Evolutionary conservation across 495 filamentous ascomycete species (phyloP).

Genomic region (Aspergillus asperescens): DNA sequence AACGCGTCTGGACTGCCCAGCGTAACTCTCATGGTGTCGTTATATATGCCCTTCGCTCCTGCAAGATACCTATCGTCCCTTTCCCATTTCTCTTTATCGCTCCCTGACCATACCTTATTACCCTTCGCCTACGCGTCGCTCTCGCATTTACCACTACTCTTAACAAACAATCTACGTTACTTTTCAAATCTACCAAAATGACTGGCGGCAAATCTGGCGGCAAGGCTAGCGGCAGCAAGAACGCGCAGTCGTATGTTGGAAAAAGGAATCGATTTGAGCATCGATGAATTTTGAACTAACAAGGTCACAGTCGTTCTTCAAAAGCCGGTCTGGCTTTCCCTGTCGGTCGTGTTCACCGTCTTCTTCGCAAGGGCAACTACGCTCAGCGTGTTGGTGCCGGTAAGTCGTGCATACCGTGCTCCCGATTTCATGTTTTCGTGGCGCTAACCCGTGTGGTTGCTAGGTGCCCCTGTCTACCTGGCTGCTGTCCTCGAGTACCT

Average conservation of each 20-base stretch:
- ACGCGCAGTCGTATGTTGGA: slow-evolving; percentile 82
- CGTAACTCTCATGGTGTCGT: slow-evolving; percentile 42
- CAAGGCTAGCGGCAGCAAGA: slow-evolving; percentile 97
- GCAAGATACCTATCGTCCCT: slow-evolving; percentile 28
- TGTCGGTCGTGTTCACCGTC: slow-evolving; percentile 99
- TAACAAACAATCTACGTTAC: not conserved
- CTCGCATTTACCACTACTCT: not conserved
- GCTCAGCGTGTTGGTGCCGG: slow-evolving; percentile 99
- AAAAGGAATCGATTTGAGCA: slow-evolving; percentile 24
- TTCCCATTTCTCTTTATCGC: slow-evolving; percentile 20
- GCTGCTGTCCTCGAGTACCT: slow-evolving; percentile 98
- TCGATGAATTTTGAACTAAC: slow-evolving; percentile 34
- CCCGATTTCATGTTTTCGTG: not conserved
- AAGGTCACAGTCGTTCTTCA: slow-evolving; percentile 74
- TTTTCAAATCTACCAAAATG: slow-evolving; percentile 67
- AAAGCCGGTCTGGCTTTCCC: slow-evolving; percentile 99
- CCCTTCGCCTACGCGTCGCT: not conserved
- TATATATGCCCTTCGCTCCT: slow-evolving; percentile 44
- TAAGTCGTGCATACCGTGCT: slow-evolving; percentile 27
- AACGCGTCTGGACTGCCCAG: slow-evolving; percentile 33
- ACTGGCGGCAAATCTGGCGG: slow-evolving; percentile 98
- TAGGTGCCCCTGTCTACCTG: slow-evolving; percentile 93
- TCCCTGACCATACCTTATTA: slow-evolving; percentile 13
- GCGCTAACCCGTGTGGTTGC: slow-evolving; percentile 3
- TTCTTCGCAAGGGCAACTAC: slow-evolving; percentile 99